Evolutionary conservation across 108 stramenopile genomes (phyloP).

Genomic region (Chaetoceros muelleri): DNA sequence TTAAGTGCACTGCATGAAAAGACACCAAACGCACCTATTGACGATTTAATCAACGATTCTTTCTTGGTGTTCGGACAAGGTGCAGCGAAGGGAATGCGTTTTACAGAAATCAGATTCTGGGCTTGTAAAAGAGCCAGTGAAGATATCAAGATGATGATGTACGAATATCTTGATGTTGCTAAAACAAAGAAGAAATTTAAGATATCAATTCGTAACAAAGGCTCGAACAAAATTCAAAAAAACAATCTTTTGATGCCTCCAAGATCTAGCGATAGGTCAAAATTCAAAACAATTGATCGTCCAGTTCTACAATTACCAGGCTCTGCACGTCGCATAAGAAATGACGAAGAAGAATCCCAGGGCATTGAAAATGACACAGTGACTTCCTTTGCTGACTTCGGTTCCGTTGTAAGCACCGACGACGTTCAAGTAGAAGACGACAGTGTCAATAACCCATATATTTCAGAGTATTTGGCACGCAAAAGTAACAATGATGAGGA

Average conservation of each 20-base stretch:
- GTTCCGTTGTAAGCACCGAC: slow-evolving; percentile 1
- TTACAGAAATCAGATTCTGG: slow-evolving; percentile 83
- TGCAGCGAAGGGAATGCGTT: slow-evolving; percentile 43
- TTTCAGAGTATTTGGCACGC: background rate
- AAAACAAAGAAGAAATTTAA: slow-evolving; percentile 75
- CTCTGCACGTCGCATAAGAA: slow-evolving; percentile 2
- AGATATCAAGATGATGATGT: slow-evolving; percentile 75
- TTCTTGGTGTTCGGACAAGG: slow-evolving; percentile 61
- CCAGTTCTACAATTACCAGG: slow-evolving; percentile 11
- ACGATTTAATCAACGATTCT: slow-evolving; percentile 53
- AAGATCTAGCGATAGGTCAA: slow-evolving; percentile 8
- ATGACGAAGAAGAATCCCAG: background rate
- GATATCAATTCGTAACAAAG: slow-evolving; percentile 66
- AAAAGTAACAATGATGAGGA: background rate
- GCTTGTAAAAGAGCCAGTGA: slow-evolving; percentile 55
- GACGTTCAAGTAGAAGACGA: slow-evolving; percentile 3
- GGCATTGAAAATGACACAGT: background rate
- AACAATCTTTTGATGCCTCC: slow-evolving; percentile 3
- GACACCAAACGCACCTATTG: slow-evolving; percentile 44
- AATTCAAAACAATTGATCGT: slow-evolving; percentile 17
- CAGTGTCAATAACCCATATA: background rate
- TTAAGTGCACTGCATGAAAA: too few species aligned
- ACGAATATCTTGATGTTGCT: slow-evolving; percentile 65
- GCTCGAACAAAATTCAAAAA: slow-evolving; percentile 5
- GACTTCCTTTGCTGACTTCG: slow-evolving; percentile 4